Conservation (phyloP, 2,329 filamentous ascomycete genomes). For the Aschersonia sp. region DNA sequence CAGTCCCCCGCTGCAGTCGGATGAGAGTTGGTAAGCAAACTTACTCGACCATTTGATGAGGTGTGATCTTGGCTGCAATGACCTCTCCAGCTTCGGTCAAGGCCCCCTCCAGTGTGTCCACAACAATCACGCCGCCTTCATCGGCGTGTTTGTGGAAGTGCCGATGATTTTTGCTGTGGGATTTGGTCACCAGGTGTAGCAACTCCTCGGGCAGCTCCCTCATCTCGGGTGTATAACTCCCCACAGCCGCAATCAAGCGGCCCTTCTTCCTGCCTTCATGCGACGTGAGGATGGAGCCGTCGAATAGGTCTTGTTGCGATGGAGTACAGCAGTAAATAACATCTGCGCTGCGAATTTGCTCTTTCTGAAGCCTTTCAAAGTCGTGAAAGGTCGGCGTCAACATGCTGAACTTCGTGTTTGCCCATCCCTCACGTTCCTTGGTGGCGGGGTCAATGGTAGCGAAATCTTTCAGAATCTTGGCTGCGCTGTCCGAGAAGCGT, state of each 20-base stretch:
- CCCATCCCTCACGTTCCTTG: slow-evolving; percentile 47
- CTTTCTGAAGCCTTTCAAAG: slow-evolving; percentile 49
- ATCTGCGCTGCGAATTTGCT: slow-evolving; percentile 58
- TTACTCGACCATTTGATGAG: slow-evolving; percentile 68
- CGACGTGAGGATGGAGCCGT: slow-evolving; percentile 55
- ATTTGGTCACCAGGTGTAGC: slow-evolving; percentile 44
- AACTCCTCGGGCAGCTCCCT: slow-evolving; percentile 69
- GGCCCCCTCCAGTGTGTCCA: slow-evolving; percentile 66
- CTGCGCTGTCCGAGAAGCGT: slow-evolving; percentile 44
- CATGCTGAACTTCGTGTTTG: slow-evolving; percentile 50
- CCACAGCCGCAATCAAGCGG: slow-evolving; percentile 57
- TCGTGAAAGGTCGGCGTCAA: slow-evolving; percentile 59
- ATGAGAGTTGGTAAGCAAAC: slow-evolving; percentile 11
- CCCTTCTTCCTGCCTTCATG: slow-evolving; percentile 56
- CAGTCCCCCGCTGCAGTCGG: too few relatives aligned
- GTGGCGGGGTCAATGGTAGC: slow-evolving; percentile 24
- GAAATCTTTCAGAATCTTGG: slow-evolving; percentile 33
- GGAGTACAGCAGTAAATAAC: slow-evolving; percentile 86
- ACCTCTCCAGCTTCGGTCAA: slow-evolving; percentile 79
- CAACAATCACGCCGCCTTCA: slow-evolving; percentile 53
- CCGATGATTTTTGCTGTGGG: slow-evolving; percentile 27
- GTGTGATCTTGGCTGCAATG: slow-evolving; percentile 58
- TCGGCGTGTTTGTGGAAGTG: slow-evolving; percentile 54
- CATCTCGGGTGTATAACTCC: slow-evolving; percentile 59
- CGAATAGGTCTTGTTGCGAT: slow-evolving; percentile 60